phyloP scores from a whole-genome alignment of 1,284 basidiomycete species.

The Schizophyllum amplum region DNA sequence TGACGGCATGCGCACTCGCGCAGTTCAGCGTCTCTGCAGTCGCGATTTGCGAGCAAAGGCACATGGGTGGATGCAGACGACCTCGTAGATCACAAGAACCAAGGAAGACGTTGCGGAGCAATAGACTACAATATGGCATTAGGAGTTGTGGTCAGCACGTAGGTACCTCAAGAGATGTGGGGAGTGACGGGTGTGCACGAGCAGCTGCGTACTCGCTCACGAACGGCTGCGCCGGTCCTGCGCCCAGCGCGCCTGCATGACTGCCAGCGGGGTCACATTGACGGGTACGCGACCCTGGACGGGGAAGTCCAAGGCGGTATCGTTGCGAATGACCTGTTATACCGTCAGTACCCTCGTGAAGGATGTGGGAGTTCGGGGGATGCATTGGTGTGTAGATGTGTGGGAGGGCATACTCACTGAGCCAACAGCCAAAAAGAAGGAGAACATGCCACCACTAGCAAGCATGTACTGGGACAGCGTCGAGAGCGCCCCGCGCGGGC shows the following conservation, averaged over 20 bases:
- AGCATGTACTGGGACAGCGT: conserved; percentile 95
- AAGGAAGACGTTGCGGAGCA: not conserved
- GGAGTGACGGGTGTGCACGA: not conserved
- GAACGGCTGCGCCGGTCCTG: not conserved
- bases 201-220: not conserved
- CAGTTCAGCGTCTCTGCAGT: not conserved
- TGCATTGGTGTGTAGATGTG: not conserved
- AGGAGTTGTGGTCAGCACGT: conserved; percentile 7
- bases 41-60: too few species aligned
- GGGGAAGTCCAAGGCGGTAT: not conserved
- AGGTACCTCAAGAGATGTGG: not conserved
- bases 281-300: not conserved
- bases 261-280: not conserved
- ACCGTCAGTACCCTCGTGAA: not conserved
- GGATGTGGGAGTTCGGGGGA: not conserved
- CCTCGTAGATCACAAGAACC: too few species aligned
- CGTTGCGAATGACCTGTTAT: not conserved
- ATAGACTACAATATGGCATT: not conserved
- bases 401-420: conserved; percentile 49
- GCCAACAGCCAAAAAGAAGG: conserved; percentile 69
- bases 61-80: too few species aligned
- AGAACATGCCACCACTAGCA: conserved; percentile 59
- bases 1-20: not conserved
- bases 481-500: conserved; percentile 77
- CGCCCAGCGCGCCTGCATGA: not conserved